These are phyloP conservation scores for Paxillus ammoniavirescens DNA, from an alignment of 768 basidiomycete genomes.

Conservation along the genomic window DNA sequence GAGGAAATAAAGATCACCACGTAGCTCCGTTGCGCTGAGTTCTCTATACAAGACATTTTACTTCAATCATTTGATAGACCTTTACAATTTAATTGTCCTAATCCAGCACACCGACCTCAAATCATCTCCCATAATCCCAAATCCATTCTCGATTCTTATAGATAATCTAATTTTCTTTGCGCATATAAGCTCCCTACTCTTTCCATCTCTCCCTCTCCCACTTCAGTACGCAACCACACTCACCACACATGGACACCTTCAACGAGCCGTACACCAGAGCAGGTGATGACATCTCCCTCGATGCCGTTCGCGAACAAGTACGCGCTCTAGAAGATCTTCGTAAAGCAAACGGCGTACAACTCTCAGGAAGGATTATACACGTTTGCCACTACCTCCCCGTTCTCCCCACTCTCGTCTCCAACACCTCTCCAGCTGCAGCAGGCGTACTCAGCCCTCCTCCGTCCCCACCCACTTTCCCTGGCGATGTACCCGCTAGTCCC, in stretches of 20 bases:
- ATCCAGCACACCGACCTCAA: slow-evolving; percentile 25
- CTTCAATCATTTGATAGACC: no score
- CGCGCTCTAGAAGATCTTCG: slow-evolving; percentile 70
- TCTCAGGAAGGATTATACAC: slow-evolving; percentile 89
- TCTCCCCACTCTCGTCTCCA: slow-evolving; percentile 55
- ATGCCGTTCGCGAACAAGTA: slow-evolving; percentile 74
- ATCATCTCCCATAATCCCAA: slow-evolving; percentile 19
- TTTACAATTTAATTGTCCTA: slow-evolving; percentile 16
- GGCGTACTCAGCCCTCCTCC: slow-evolving; percentile 73
- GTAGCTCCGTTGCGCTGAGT: not conserved
- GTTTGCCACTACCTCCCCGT: slow-evolving; percentile 90
- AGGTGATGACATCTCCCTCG: slow-evolving; percentile 65
- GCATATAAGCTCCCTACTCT: slow-evolving; percentile 17
- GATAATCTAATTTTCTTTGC: slow-evolving; percentile 24
- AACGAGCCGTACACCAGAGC: slow-evolving; percentile 64
- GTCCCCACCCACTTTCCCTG: slow-evolving; percentile 63
- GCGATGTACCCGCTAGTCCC: slow-evolving; percentile 45
- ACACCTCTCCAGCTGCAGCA: slow-evolving; percentile 28
- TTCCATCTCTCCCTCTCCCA: not conserved
- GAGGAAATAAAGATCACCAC: not conserved
- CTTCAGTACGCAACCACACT: not conserved
- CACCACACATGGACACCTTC: slow-evolving; percentile 63
- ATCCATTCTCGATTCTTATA: slow-evolving; percentile 22
- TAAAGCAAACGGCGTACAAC: slow-evolving; percentile 61
- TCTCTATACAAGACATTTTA: no score